Evolutionary conservation across 2,329 filamentous ascomycete genomes (phyloP), one percentile per base, ranked within the genome.

Genomic region (Pseudofabraea citricarpa): DNA sequence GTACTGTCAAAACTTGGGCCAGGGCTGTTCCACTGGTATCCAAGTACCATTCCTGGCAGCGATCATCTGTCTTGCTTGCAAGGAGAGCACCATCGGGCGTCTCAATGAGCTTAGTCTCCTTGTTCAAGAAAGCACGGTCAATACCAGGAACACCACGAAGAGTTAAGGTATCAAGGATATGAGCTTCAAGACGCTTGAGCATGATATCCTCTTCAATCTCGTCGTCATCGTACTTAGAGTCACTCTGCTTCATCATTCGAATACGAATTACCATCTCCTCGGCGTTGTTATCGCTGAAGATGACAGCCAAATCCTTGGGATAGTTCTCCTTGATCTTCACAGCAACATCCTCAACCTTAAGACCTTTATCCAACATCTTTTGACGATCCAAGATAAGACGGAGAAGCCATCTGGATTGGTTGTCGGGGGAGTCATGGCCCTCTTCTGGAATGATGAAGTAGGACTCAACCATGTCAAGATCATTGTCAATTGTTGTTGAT

Each of bases 251-350:
- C 49, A 94, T 81, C 57, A 90, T 85, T 52, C 93, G 87, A 52
- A 96, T 85, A 63, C 93, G 93, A 56, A 98, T 89, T 36, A 97
- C 85, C 64, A 94, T 90, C 62, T 94, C 83, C 52, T 96, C 90
- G 8, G 91, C 90, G 64, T 98, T 98, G 73, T 96, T 93, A 66
- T 98, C 93, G 67, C 90, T 95, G 74, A 95, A 95, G 48, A 98
- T 90, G 53, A 98, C 83, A 12, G 89, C 89, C 56, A 97, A 72
- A 64, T 95, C 90, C 49, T 77, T 81, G 16, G 81, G 77, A 61
- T 95, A 98, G 41, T 90, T 84, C 52, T 90, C 81, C 71, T 94
- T 95, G 69, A 98, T 93, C 60, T 83, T 86, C 48, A 77, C 72
- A 23, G 91, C 91, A 48, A 98, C 91, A 57, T 98, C 90, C 48